Percentiles rank a stretch among this genome's conserved stretches.
Conservation (phyloP, 371 early-diverging fungal species). For the Cokeromyces recurvatus region DNA sequence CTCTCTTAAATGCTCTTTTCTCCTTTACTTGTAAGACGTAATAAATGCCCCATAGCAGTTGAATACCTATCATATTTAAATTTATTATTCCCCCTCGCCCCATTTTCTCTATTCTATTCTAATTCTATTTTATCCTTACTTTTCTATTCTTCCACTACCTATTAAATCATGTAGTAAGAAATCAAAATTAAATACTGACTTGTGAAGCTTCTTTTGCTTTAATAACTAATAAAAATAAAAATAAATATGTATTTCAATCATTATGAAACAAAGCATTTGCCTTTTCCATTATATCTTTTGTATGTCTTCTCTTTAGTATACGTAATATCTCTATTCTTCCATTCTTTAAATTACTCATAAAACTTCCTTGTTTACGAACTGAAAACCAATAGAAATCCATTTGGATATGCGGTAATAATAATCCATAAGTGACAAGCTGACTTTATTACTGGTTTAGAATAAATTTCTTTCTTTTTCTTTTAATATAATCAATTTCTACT, state of each 20-base stretch:
- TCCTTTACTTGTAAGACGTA: constrained; percentile 15
- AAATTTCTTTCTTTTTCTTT: too few relatives aligned
- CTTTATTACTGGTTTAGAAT: too few relatives aligned
- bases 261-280: neutral
- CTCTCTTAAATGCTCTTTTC: neutral
- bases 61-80: constrained; percentile 1
- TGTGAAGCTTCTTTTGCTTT: constrained; percentile 14
- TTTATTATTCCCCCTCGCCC: constrained; percentile 1
- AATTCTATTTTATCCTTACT: constrained; percentile 6
- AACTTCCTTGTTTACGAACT: constrained; percentile 14
- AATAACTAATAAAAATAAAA: constrained; percentile 9
- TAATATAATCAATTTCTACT: too few relatives aligned
- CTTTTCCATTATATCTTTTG: constrained; percentile 22
- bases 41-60: constrained; percentile 15
- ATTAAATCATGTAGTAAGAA: constrained; percentile 23
- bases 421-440: constrained; percentile 10
- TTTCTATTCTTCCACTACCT: constrained; percentile 25
- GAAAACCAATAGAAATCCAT: constrained; percentile 17
- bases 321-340: constrained; percentile 16
- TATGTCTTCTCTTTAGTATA: constrained; percentile 14
- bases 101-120: neutral
- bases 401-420: constrained; percentile 13
- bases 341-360: constrained; percentile 14
- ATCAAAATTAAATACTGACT: constrained; percentile 11
- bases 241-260: neutral